These are phyloP conservation scores for Fusarium tjaetaba DNA, from an alignment of 2,329 filamentous ascomycete genomes.

Conservation along the genomic window DNA sequence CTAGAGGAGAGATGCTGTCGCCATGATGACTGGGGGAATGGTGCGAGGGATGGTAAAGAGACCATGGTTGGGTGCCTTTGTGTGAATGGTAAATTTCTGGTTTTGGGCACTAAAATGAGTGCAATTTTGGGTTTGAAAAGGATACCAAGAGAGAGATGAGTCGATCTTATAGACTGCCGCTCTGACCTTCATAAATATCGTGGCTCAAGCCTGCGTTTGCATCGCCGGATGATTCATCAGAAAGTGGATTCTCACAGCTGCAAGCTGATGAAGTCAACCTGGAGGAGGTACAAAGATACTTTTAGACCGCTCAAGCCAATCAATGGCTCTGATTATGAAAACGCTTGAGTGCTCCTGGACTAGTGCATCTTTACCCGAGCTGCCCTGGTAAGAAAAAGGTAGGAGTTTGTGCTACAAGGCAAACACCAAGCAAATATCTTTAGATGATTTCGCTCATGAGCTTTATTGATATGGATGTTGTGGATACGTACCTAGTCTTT, in stretches of 20 bases:
- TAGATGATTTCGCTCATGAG: not conserved
- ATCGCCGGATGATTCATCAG: slow-evolving; percentile 56
- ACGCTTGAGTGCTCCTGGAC: not conserved
- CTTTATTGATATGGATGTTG: not conserved
- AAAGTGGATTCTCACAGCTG: slow-evolving; percentile 41
- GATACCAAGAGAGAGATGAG: not conserved
- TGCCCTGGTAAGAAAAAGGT: not conserved
- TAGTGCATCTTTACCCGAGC: not conserved
- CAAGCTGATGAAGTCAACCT: slow-evolving; percentile 23
- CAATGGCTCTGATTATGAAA: not conserved
- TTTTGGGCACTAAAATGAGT: not conserved
- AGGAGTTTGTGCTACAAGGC: not conserved
- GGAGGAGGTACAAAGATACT: slow-evolving; percentile 15
- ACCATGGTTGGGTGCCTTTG: slow-evolving; percentile 46
- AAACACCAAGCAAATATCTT: not conserved
- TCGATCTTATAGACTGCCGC: slow-evolving; percentile 8
- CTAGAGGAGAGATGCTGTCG: slow-evolving; percentile 70
- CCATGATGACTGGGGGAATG: slow-evolving; percentile 77
- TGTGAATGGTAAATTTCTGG: not conserved
- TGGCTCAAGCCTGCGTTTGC: slow-evolving; percentile 21
- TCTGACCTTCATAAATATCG: slow-evolving; percentile 4
- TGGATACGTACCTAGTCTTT: not conserved
- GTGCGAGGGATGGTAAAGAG: slow-evolving; percentile 76
- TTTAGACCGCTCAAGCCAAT: slow-evolving; percentile 10
- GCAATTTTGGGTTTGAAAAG: not conserved